These are phyloP conservation scores for Psilocybe tampanensis DNA, from an alignment of 768 basidiomycete genomes.

Conservation along the genomic window DNA sequence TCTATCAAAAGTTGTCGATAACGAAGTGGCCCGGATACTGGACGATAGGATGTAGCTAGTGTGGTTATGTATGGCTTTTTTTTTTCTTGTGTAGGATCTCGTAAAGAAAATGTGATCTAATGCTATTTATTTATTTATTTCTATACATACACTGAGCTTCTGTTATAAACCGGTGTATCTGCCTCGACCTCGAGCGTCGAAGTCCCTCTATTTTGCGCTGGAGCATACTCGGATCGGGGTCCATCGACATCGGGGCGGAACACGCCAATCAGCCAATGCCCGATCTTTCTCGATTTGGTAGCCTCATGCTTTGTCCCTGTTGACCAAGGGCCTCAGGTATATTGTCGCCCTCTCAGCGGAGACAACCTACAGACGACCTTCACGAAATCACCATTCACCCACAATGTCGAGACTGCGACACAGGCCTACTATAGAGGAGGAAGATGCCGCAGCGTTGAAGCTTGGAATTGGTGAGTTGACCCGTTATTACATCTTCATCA, in stretches of 20 bases:
- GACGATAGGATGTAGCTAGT: background rate
- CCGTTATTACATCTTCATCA: background rate
- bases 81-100: background rate
- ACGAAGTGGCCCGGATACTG: background rate
- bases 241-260: background rate
- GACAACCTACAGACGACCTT: no score
- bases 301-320: constrained; percentile 1
- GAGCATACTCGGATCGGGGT: no score
- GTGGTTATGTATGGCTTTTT: background rate
- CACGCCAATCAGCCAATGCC: background rate
- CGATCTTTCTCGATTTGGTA: background rate
- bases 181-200: background rate
- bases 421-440: constrained; percentile 70
- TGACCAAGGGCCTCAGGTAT: background rate
- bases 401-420: constrained; percentile 66
- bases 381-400: background rate
- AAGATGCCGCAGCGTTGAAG: constrained; percentile 84
- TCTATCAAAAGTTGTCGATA: background rate
- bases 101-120: background rate
- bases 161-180: background rate
- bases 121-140: constrained; percentile 6
- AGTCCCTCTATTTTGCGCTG: background rate
- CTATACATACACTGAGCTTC: background rate
- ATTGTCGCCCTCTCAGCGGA: no score
- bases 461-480: constrained; percentile 64